These are phyloP conservation scores for Sphaerulina vaccinii DNA, from an alignment of 2,329 filamentous ascomycete genomes.

Conservation along the genomic window DNA sequence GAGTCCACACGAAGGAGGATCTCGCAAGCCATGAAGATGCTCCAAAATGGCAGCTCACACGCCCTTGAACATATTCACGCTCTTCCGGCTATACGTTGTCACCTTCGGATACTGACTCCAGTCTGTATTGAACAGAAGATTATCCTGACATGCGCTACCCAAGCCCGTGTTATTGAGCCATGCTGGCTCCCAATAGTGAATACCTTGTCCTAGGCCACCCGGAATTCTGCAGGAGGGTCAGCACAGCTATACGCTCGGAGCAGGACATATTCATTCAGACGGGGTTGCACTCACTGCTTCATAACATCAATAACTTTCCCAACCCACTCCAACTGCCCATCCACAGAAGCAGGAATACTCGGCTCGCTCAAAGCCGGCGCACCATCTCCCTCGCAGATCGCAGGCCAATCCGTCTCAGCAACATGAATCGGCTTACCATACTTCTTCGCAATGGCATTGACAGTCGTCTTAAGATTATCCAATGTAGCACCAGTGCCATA, in stretches of 20 bases:
- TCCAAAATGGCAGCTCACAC: conserved; percentile 7
- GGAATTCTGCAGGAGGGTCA: conserved; percentile 23
- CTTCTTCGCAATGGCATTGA: conserved; percentile 30
- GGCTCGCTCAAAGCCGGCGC: conserved; percentile 37
- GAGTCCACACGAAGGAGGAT: not conserved
- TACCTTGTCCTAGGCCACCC: conserved; percentile 33
- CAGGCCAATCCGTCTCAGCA: conserved; percentile 38
- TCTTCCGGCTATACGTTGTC: conserved; percentile 28
- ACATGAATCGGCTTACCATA: conserved; percentile 38
- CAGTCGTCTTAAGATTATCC: conserved; percentile 28
- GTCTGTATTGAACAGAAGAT: conserved; percentile 33
- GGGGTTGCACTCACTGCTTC: conserved; percentile 22
- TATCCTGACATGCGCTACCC: conserved; percentile 33
- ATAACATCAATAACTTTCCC: conserved; percentile 31
- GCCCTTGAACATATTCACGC: conserved; percentile 31
- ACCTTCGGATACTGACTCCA: conserved; percentile 33
- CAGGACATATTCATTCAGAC: too few relatives aligned
- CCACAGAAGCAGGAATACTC: conserved; percentile 28
- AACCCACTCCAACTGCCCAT: conserved; percentile 35
- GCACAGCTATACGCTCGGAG: not conserved
- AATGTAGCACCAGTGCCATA: conserved; percentile 36
- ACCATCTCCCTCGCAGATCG: conserved; percentile 27
- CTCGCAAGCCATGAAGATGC: not conserved
- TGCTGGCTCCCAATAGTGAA: conserved; percentile 36
- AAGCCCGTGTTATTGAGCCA: conserved; percentile 37